phyloP scores from a whole-genome alignment of 2,329 filamentous ascomycete species.

The Pyrenophora teres region DNA sequence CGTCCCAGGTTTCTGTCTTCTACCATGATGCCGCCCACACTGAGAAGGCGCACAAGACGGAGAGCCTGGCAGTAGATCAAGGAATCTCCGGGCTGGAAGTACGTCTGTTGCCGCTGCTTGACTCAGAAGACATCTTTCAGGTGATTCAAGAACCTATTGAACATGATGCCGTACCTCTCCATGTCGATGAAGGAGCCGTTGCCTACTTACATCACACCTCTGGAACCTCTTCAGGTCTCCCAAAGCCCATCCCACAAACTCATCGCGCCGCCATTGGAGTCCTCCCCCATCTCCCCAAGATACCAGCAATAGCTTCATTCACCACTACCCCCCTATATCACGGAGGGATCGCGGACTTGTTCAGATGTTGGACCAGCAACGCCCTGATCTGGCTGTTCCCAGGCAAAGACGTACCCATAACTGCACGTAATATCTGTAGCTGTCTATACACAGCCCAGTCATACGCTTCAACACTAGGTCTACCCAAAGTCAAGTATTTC shows the following conservation, averaged over 20 bases:
- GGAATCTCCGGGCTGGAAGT: constrained; percentile 9
- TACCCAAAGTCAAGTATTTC: constrained; percentile 59
- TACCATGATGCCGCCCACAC: constrained; percentile 53
- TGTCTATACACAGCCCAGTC: constrained; percentile 51
- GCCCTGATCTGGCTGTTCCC: constrained; percentile 68
- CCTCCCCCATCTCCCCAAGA: constrained; percentile 54
- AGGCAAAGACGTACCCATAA: constrained; percentile 60
- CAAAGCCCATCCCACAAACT: constrained; percentile 65
- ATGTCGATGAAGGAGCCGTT: constrained; percentile 43
- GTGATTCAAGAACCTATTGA: constrained; percentile 20
- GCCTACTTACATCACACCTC: constrained; percentile 69
- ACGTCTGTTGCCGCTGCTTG: constrained; percentile 21
- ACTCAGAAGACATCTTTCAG: constrained; percentile 29
- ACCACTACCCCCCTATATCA: constrained; percentile 70
- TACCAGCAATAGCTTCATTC: constrained; percentile 57
- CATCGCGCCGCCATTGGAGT: constrained; percentile 62
- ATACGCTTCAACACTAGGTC: constrained; percentile 16
- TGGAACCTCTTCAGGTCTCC: constrained; percentile 66
- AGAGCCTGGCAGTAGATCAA: constrained; percentile 18
- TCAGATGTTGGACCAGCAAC: constrained; percentile 65
- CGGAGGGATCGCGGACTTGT: constrained; percentile 66
- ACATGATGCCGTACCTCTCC: constrained; percentile 10
- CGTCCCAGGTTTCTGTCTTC: constrained; percentile 51
- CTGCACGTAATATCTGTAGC: constrained; percentile 57
- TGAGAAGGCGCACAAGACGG: constrained; percentile 38